These are phyloP conservation scores for Aspergillus cejpii DNA, from an alignment of 2,329 filamentous ascomycete genomes.

Conservation along the genomic window DNA sequence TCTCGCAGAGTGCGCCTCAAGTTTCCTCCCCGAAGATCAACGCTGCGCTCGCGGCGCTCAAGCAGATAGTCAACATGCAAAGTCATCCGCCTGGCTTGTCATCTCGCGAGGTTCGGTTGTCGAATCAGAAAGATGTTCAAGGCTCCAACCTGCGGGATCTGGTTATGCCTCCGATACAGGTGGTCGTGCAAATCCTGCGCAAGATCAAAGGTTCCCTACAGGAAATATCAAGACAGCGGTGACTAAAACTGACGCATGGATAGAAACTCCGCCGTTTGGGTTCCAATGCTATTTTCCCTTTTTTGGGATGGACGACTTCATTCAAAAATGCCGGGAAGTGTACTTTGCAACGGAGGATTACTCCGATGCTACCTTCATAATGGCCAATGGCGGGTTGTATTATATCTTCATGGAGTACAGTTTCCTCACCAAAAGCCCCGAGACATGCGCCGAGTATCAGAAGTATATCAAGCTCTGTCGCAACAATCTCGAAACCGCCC, in stretches of 20 bases:
- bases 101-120: slow-evolving; percentile 24
- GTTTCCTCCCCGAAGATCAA: slow-evolving; percentile 35
- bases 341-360: slow-evolving; percentile 42
- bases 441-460: slow-evolving; percentile 22
- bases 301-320: slow-evolving; percentile 30
- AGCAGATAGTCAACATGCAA: slow-evolving; percentile 36
- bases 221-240: background rate
- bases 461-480: slow-evolving; percentile 34
- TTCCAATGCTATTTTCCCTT: slow-evolving; percentile 31
- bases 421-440: slow-evolving; percentile 15
- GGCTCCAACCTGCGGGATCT: slow-evolving; percentile 29
- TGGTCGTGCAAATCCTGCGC: slow-evolving; percentile 30
- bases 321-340: slow-evolving; percentile 37
- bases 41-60: slow-evolving; percentile 34
- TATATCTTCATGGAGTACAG: slow-evolving; percentile 34
- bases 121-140: slow-evolving; percentile 19
- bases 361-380: slow-evolving; percentile 36
- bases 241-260: background rate
- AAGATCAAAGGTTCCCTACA: slow-evolving; percentile 30
- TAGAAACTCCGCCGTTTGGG: slow-evolving; percentile 19
- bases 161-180: slow-evolving; percentile 32
- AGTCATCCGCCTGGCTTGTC: slow-evolving; percentile 21
- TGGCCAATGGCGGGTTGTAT: slow-evolving; percentile 36
- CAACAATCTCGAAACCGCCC: slow-evolving; percentile 41
- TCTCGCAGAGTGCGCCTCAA: slow-evolving; percentile 30